These are phyloP conservation scores for Pleurotus giganteus DNA, from an alignment of 768 basidiomycete species.

Conservation along the genomic window DNA sequence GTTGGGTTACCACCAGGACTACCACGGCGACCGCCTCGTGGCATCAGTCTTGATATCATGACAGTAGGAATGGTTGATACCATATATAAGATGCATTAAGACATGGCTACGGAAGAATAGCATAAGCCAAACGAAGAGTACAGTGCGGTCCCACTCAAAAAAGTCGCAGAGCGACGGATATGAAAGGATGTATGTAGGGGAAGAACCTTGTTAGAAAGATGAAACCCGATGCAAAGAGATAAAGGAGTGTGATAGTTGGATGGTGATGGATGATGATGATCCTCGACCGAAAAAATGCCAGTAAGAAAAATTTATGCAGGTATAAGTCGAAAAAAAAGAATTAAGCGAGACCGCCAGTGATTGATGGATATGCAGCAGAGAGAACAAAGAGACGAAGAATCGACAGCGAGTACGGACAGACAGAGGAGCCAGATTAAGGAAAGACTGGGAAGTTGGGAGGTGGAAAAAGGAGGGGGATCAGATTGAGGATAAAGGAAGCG, in stretches of 20 bases:
- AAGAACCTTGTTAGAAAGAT: background rate
- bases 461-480: background rate
- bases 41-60: no score
- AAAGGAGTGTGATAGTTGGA: constrained; percentile 1
- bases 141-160: background rate
- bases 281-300: background rate
- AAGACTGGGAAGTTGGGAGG: background rate
- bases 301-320: background rate
- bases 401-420: background rate
- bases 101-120: constrained; percentile 1
- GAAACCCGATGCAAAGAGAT: background rate
- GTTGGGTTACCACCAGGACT: no score
- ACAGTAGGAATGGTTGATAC: no score
- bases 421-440: background rate
- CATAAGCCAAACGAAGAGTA: background rate
- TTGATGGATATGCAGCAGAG: background rate
- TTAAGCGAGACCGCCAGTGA: background rate
- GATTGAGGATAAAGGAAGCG: background rate
- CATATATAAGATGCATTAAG: background rate
- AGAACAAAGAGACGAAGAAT: background rate
- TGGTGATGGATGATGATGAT: no score
- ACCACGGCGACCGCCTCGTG: no score
- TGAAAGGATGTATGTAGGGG: no score
- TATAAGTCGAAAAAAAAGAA: background rate
- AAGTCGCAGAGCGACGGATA: background rate